Base-by-base conservation (phyloP, 2,329 filamentous ascomycete genomes). In the Colletotrichum sp. region DNA sequence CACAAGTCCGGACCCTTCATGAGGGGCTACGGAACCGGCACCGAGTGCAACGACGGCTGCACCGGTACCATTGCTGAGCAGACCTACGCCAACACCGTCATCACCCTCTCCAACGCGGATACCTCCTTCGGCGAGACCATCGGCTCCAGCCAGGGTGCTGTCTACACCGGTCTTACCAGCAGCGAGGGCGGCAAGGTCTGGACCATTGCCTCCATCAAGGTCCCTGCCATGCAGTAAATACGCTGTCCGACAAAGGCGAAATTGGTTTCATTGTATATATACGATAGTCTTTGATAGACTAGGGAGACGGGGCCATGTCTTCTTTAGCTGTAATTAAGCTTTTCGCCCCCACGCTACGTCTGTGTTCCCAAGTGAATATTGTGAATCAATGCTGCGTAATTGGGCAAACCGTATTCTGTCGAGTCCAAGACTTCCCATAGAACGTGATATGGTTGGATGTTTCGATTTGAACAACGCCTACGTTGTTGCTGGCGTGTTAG, bases 21-120 rank as follows among this genome's bases (percentile, higher is more conserved):
- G 84, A 84, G 79, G 12, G 84, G 82, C 12, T 83, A 81, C 64
- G 82, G 84, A 56, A 86, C 84, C 3, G 84, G 84, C n/a, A 87
- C 84, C 3, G 84, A 86, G 76, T 87, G 85, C 59, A 76, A 86
- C 75, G 67, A 79, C 18, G 77, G 73, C 56, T 87, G 85, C 79
- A 82, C 80, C 1, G 83, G 82, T n/a, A 86, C 85, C n/a, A 77
- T 84, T 32, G 80, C 81, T 7, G 77, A 80, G 7, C 85, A 87
- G 78, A 79, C 80, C 18, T 86, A 87, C 76, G 69, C 82, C 55
- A 83, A 85, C 73, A 86, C 84, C 1, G 78, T 78, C n/a, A 84
- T 86, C 71, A 86, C 83, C 18, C 80, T 86, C 7, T 81, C 80
- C 1, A 77, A 78, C 7, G 80, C 82, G 1, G 84, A 83, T 73